A percentile compares a stretch with the other conserved stretches of the same genome.
These are phyloP conservation scores for Pterocarpus macrocarpus DNA, from an alignment of 306 rosid species.

Conservation along the genomic window DNA sequence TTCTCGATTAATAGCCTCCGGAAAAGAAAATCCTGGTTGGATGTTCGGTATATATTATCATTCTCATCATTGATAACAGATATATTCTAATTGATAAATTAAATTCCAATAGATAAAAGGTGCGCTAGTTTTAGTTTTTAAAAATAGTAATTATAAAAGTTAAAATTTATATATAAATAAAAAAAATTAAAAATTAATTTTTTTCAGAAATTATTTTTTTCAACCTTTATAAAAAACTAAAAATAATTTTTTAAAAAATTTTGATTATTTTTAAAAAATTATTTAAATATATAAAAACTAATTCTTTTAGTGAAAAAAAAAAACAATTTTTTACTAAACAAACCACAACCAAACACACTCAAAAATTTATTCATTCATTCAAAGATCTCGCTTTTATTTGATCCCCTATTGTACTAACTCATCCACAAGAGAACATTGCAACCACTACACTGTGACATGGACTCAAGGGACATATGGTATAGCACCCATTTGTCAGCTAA, in stretches of 20 bases:
- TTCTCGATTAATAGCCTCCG: neutral
- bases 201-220: no score
- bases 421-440: neutral
- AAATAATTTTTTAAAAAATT: no score
- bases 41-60: neutral
- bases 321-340: no score
- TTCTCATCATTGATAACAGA: neutral
- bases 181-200: no score
- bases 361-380: neutral
- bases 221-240: no score
- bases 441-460: neutral
- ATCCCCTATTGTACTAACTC: conserved; percentile 4
- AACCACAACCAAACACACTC: no score
- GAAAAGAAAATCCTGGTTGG: neutral
- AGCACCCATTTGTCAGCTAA: neutral
- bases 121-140: no score
- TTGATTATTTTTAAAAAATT: no score
- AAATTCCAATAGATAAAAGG: neutral
- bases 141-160: no score
- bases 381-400: neutral
- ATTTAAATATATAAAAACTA: no score
- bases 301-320: no score
- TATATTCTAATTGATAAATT: neutral
- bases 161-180: no score
- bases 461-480: neutral